Evolutionary conservation across 441 rosid species (phyloP).

Genomic region (Arabidopsis lyrata): DNA sequence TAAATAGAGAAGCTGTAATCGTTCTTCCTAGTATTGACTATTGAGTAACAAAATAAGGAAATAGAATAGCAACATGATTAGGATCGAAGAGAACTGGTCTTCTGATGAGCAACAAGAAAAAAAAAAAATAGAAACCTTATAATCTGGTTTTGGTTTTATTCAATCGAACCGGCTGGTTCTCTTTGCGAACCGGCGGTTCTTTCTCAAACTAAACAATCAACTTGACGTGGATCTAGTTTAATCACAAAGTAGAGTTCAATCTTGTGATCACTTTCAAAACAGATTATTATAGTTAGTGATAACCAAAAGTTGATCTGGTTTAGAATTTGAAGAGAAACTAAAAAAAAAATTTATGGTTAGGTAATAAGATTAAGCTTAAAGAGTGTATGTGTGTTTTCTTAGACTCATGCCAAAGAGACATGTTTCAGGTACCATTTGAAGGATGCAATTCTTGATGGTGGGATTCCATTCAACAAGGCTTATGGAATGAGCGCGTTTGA

Average conservation of each 20-base stretch:
- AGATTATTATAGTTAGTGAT: neutral
- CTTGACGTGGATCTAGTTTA: conserved; percentile 10
- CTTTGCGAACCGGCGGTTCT: neutral
- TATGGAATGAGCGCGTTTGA: conserved; percentile 72
- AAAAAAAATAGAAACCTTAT: neutral
- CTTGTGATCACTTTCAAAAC: neutral
- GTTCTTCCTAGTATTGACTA: conserved; percentile 15
- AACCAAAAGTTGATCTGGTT: conserved; percentile 1
- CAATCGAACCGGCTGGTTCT: conserved; percentile 20
- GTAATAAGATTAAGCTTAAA: neutral
- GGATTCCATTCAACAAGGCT: conserved; percentile 81
- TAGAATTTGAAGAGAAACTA: neutral
- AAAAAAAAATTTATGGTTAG: too few species aligned
- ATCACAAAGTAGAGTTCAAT: neutral
- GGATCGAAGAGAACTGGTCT: conserved; percentile 8
- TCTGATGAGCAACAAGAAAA: neutral
- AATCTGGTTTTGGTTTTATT: neutral
- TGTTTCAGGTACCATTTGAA: conserved; percentile 72
- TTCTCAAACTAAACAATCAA: conserved; percentile 1
- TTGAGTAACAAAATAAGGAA: neutral
- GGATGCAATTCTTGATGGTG: conserved; percentile 80
- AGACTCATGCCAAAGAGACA: conserved; percentile 25
- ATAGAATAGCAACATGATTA: neutral
- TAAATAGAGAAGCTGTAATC: conserved; percentile 3
- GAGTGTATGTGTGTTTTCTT: neutral